A percentile compares a stretch with the other conserved stretches of the same genome.
Evolutionary conservation across 2,329 filamentous ascomycete species (phyloP).

Genomic region (Madurella fahalii): DNA sequence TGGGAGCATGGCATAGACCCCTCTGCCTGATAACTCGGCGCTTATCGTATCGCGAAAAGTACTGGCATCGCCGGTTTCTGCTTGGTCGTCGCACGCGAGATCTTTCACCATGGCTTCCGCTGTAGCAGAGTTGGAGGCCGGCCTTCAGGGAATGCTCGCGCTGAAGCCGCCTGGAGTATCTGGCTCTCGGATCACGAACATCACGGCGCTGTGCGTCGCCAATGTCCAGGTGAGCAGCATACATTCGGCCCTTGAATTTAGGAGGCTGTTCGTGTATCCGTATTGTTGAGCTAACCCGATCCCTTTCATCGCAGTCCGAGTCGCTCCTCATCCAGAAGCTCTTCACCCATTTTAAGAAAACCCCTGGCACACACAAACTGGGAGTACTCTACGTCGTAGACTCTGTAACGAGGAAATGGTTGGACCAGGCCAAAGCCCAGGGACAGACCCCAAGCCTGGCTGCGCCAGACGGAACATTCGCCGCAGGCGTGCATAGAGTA

Average conservation of each 20-base stretch:
- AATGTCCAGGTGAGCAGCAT: conserved; percentile 75
- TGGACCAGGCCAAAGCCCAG: conserved; percentile 85
- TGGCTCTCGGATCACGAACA: conserved; percentile 80
- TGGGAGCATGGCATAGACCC: conserved; percentile 24
- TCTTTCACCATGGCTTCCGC: conserved; percentile 60
- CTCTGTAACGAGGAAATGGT: conserved; percentile 98
- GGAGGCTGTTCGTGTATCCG: background rate
- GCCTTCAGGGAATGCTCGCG: conserved; percentile 84
- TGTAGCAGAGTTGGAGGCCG: conserved; percentile 84
- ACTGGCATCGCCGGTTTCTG: conserved; percentile 1
- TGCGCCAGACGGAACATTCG: conserved; percentile 87
- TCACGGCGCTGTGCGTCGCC: conserved; percentile 82
- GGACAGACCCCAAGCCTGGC: conserved; percentile 70
- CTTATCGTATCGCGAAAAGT: conserved; percentile 20
- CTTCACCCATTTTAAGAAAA: conserved; percentile 95
- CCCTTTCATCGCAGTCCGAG: conserved; percentile 61
- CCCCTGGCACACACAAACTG: conserved; percentile 91
- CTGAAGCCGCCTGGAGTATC: conserved; percentile 93
- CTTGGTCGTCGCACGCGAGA: background rate
- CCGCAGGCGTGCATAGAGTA: conserved; percentile 92
- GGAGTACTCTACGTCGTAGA: conserved; percentile 99
- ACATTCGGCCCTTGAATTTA: background rate
- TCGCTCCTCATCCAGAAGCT: conserved; percentile 93
- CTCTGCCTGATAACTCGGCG: conserved; percentile 13
- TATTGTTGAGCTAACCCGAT: conserved; percentile 21